Evolutionary conservation across 2,329 filamentous ascomycete genomes (phyloP), one percentile per base, ranked within the genome.

Genomic region (Phyllosticta citriasiana): DNA sequence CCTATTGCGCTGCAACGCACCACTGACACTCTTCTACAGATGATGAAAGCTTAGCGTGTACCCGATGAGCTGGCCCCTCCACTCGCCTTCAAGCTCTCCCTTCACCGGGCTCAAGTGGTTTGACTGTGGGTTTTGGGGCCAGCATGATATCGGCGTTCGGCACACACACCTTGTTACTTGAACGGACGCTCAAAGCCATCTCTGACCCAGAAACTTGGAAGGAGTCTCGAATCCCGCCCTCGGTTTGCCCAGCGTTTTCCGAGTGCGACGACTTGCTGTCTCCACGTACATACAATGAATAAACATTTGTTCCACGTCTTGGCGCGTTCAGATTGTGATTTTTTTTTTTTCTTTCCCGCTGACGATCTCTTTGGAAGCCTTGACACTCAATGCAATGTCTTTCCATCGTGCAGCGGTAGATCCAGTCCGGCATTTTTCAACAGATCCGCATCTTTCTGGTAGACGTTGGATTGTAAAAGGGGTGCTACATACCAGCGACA

Each of bases 21-120:
- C 57, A 71, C 78, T 69, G 59, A 63, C 65, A 72, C 65, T 73
- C 67, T 22, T 57, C 56, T 57, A 62, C 68, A 97, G 91, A 95
- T 97, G 93, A 99, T 97, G 94, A 99, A 96, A 96, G 89, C 89
- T 85, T 86, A 87, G 89, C 85, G 93, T 97, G 94, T 87, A 86
- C 77, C 80, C 86, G 86, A 90, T 96, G 94, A 97, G 81, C 82
- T 88, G 82, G 80, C 82, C 80, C 82, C 79, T 75, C 77, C 79
- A 81, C 79, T 81, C 80, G 79, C 82, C 79, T 79, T 79, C 79
- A 82, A 84, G 89, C 90, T 93, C 92, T 97, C 88, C 87, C 85
- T 84, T 84, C 78, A 82, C 78, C 79, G 86, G 89, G 92, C 91
- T 89, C 75, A 91, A 97, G 94, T 82, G 93, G 90, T 88, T 82